A percentile compares a stretch with the other conserved stretches of the same genome.
phyloP scores from a whole-genome alignment of 1,139 yeast genomes.

The Yamadazyma conglobata region DNA sequence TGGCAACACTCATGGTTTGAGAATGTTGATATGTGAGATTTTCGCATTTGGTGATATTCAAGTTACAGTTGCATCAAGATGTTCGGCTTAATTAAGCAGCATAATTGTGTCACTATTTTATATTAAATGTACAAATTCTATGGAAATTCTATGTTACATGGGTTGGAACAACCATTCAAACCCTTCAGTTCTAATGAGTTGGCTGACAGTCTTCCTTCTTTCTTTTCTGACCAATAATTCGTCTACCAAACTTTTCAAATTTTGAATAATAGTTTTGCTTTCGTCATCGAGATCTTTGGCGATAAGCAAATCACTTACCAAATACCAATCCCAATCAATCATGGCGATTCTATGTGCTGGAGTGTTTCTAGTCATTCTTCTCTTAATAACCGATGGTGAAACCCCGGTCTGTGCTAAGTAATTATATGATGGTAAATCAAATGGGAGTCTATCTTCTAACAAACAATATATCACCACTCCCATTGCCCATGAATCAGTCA shows the following conservation, averaged over 20 bases:
- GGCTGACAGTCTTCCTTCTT: conserved; percentile 20
- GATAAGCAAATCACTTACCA: conserved; percentile 20
- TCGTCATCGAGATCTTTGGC: conserved; percentile 14
- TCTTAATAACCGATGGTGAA: conserved; percentile 44
- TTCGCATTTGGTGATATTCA: no score
- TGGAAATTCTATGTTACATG: no score
- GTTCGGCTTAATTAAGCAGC: no score
- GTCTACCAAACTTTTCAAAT: conserved; percentile 32
- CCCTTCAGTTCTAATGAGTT: conserved; percentile 13
- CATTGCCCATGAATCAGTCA: conserved; percentile 90
- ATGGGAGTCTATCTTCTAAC: conserved; percentile 82
- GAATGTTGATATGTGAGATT: no score
- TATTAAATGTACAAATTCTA: no score
- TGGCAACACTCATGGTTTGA: no score
- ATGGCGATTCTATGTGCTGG: conserved; percentile 89
- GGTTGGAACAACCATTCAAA: conserved; percentile 3
- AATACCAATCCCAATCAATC: conserved; percentile 86
- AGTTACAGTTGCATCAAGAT: no score
- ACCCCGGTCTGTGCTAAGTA: conserved; percentile 27
- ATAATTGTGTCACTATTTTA: no score
- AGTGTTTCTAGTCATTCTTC: conserved; percentile 53
- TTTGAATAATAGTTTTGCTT: conserved; percentile 22
- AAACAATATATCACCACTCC: conserved; percentile 87
- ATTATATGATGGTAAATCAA: conserved; percentile 60
- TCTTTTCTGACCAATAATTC: conserved; percentile 39